Evolutionary conservation across 2,329 filamentous ascomycete species (phyloP).

Genomic region (Dactylellina parvicollis): DNA sequence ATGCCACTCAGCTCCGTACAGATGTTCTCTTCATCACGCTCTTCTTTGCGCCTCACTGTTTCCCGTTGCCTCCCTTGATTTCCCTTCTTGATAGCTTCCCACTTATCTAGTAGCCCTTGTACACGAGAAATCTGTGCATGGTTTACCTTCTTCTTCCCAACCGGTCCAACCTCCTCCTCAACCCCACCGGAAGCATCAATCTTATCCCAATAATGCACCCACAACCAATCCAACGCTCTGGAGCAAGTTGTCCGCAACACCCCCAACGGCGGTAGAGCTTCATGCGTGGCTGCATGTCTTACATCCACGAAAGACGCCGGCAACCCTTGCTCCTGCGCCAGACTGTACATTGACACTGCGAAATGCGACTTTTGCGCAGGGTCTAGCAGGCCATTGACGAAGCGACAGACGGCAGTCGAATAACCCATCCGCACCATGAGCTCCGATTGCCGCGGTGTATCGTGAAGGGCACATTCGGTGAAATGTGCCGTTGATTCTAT

Average conservation of each 20-base stretch:
- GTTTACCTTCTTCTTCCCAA: constrained; percentile 20
- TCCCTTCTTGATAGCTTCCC: constrained; percentile 32
- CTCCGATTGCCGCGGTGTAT: constrained; percentile 66
- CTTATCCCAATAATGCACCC: constrained; percentile 81
- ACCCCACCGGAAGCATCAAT: constrained; percentile 51
- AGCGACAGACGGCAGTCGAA: constrained; percentile 78
- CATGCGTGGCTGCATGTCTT: constrained; percentile 88
- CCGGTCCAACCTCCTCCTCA: constrained; percentile 19
- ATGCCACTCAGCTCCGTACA: constrained; percentile 26
- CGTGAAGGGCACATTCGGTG: constrained; percentile 74
- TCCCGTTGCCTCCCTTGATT: constrained; percentile 21
- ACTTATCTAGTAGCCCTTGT: constrained; percentile 29
- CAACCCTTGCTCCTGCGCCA: constrained; percentile 74
- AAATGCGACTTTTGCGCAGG: constrained; percentile 73
- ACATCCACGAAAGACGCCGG: constrained; percentile 86
- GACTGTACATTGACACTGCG: constrained; percentile 73
- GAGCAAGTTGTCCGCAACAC: constrained; percentile 75
- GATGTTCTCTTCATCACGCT: constrained; percentile 34
- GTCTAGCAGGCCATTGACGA: constrained; percentile 82
- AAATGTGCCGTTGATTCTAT: constrained; percentile 81
- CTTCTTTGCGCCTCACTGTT: constrained; percentile 27
- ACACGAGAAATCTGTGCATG: constrained; percentile 38
- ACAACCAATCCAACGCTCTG: constrained; percentile 83
- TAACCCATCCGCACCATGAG: constrained; percentile 76
- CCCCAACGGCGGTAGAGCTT: constrained; percentile 79